A percentile compares a stretch with the other conserved stretches of the same genome.
phyloP scores from a whole-genome alignment of 129 eudicot species.

The Flaveria sonorensis region DNA sequence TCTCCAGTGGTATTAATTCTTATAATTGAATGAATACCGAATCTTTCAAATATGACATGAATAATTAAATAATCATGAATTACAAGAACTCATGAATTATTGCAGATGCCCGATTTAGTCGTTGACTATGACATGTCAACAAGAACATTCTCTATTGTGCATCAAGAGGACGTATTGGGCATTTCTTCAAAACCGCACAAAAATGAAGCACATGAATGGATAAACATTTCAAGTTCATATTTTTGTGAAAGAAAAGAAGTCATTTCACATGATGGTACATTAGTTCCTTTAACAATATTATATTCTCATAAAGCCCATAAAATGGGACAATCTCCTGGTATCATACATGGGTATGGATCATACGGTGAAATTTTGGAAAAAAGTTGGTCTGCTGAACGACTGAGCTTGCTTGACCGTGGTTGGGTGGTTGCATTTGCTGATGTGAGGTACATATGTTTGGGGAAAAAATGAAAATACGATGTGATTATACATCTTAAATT shows the following conservation, averaged over 20 bases:
- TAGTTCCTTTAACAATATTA: conserved; percentile 73
- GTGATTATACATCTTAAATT: neutral
- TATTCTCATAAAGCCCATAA: conserved; percentile 57
- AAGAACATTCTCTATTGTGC: conserved; percentile 53
- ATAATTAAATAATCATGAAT: neutral
- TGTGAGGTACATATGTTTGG: conserved; percentile 58
- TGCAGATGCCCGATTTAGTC: conserved; percentile 80
- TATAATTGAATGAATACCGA: neutral
- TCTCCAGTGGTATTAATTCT: conserved; percentile 84
- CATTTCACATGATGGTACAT: conserved; percentile 61
- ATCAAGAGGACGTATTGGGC: conserved; percentile 71
- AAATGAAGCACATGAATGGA: conserved; percentile 42
- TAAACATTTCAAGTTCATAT: conserved; percentile 51
- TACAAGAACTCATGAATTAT: neutral
- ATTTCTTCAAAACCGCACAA: conserved; percentile 32
- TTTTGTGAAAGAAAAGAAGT: conserved; percentile 69
- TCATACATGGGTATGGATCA: conserved; percentile 85
- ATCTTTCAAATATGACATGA: conserved; percentile 9
- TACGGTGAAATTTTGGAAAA: conserved; percentile 81
- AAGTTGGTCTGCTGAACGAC: conserved; percentile 74
- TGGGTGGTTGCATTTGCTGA: conserved; percentile 96
- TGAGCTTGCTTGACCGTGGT: conserved; percentile 89
- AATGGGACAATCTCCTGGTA: conserved; percentile 71
- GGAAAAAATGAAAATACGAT: neutral
- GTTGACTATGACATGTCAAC: conserved; percentile 81